Evolutionary conservation across 805 yeast species (phyloP).

Genomic region (Candida anglica): DNA sequence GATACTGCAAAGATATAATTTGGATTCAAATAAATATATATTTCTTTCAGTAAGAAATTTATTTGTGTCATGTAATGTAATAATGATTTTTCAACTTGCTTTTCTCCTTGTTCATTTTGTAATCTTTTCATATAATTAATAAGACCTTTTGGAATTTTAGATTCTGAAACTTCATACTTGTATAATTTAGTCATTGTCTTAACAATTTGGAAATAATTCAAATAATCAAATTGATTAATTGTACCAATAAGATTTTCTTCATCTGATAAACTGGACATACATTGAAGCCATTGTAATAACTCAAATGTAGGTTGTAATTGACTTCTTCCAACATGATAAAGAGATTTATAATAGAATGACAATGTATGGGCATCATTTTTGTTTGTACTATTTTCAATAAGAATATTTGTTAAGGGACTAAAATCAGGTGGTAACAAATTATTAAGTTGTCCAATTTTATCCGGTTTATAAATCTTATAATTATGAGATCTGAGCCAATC

Average conservation of each 20-base stretch:
- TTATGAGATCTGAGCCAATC: slow-evolving; percentile 86
- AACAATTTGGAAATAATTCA: slow-evolving; percentile 68
- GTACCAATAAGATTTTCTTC: slow-evolving; percentile 60
- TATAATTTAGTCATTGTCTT: slow-evolving; percentile 66
- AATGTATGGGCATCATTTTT: slow-evolving; percentile 44
- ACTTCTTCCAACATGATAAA: slow-evolving; percentile 59
- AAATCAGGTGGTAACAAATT: slow-evolving; percentile 17
- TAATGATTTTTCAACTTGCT: slow-evolving; percentile 20
- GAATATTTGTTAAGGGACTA: slow-evolving; percentile 20
- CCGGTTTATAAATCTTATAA: slow-evolving; percentile 37
- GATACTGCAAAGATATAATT: slow-evolving; percentile 52
- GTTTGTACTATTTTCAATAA: slow-evolving; percentile 11
- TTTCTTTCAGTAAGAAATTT: slow-evolving; percentile 35
- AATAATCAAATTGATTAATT: slow-evolving; percentile 45
- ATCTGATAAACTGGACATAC: slow-evolving; percentile 66
- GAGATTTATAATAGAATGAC: slow-evolving; percentile 58
- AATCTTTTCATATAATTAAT: slow-evolving; percentile 26
- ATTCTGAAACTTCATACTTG: slow-evolving; percentile 80
- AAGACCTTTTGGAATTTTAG: slow-evolving; percentile 47
- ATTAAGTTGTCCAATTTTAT: slow-evolving; percentile 24
- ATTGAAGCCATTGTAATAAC: slow-evolving; percentile 86
- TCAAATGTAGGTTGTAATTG: slow-evolving; percentile 75
- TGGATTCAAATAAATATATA: slow-evolving; percentile 48
- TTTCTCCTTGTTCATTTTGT: slow-evolving; percentile 33
- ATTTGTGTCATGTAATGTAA: slow-evolving; percentile 39